Percentiles rank a stretch among this genome's conserved stretches.
Evolutionary conservation across 352 stramenopile species (phyloP).

Genomic region (Blastocystis sp.): DNA sequence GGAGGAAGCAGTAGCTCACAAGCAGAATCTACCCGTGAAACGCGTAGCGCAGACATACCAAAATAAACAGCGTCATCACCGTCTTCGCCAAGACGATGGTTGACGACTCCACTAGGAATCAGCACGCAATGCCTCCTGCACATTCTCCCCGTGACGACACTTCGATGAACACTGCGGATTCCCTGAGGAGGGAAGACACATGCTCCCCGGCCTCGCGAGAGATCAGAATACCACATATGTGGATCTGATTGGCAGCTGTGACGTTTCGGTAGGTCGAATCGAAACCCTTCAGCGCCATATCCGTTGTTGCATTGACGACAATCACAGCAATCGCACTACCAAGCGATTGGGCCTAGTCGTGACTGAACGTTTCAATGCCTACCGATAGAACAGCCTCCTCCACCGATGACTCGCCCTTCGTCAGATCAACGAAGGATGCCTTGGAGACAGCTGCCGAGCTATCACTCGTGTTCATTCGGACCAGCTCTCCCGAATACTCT

Average conservation of each 20-base stretch:
- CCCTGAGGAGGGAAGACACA: not conserved
- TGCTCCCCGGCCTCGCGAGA: not conserved
- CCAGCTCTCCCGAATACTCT: not conserved
- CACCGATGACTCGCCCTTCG: not conserved
- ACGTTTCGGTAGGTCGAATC: not conserved
- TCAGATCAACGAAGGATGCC: not conserved
- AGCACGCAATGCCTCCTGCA: not conserved
- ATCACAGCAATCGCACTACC: not conserved
- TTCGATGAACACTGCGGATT: not conserved
- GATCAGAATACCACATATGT: not conserved
- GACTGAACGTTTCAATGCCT: not conserved
- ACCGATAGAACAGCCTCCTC: not conserved
- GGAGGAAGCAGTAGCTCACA: not conserved
- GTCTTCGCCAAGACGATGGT: not conserved
- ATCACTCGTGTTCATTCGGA: not conserved
- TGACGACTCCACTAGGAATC: not conserved
- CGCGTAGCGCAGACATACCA: too few species aligned
- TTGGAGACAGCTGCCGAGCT: not conserved
- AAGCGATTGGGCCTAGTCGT: constrained; percentile 9
- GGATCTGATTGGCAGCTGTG: not conserved
- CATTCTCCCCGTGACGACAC: not conserved
- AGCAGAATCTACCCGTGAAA: not conserved
- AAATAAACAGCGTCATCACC: too few species aligned
- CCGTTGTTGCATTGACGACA: not conserved
- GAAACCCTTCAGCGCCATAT: not conserved